Base-by-base conservation (phyloP, 2,329 filamentous ascomycete genomes). In the Penicillium sp. region DNA sequence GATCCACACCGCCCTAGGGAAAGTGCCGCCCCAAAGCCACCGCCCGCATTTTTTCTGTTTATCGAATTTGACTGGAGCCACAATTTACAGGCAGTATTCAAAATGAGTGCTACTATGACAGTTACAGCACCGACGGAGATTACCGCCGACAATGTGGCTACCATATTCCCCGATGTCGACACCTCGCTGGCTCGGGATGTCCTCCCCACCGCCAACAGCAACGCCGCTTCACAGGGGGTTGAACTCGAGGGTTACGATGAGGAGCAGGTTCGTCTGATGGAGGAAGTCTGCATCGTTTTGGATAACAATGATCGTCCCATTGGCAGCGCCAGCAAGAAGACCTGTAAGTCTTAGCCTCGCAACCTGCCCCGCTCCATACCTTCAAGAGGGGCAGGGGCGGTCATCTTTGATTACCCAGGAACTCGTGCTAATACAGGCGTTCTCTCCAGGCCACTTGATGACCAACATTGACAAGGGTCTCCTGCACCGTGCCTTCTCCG, bases 251-350 rank as follows among this genome's bases (percentile, higher is more conserved):
- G 92, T 44, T 95, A 97, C 76, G 91, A 97, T 76, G 92, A 88
- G 70, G 92, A 97, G 78, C 93, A 98, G 76, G 95, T 96, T 65
- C 86, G 92, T 44, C 76, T 98, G 64, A 98, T 98, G 93, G 92
- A 98, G 66, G 93, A 97, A 77, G 87, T 96, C 43, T 98, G 93
- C 80, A 97, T 98, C 69, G 93, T 98, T 15, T 77, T 95, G 41
- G 92, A 97, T 72, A 84, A 95, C 64, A 82, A 97, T 64, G 93
- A 97, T 71, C 78, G 83, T 63, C 91, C 92, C 27, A 95, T 98
- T 70, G 93, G 93, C 56, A 95, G 89, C 60, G 92, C 89, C 44
- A 95, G 88, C 83, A 97, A 98, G 82, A 98, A 98, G 78, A 82
- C 89, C 48, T 98, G 93, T 95, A 75, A 61, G 86, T 80, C 25